phyloP scores from a whole-genome alignment of 2,329 filamentous ascomycete genomes.

The Rutstroemia sydowiana region DNA sequence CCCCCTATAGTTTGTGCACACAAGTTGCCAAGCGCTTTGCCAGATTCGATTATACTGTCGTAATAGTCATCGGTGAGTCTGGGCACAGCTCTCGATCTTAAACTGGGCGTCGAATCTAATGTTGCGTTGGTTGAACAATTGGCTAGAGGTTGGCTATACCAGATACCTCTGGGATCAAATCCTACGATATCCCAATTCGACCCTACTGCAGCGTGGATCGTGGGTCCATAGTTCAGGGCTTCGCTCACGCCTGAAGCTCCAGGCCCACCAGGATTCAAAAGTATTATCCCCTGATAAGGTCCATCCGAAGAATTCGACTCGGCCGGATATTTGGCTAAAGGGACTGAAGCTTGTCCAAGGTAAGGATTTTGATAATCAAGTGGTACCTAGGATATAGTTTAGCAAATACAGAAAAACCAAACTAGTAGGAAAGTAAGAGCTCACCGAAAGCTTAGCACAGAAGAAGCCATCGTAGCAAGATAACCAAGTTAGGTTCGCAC shows the following conservation, averaged over 20 bases:
- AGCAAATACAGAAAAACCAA: not conserved
- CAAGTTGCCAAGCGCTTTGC: slow-evolving; percentile 34
- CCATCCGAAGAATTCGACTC: not conserved
- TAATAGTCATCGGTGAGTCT: no score
- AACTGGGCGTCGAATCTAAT: not conserved
- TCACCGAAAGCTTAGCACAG: not conserved
- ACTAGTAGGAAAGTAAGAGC: not conserved
- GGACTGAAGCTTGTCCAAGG: not conserved
- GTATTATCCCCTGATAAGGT: not conserved
- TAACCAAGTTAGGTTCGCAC: not conserved
- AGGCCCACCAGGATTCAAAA: not conserved
- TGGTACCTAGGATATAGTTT: not conserved
- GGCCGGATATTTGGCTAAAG: not conserved
- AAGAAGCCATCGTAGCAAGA: not conserved
- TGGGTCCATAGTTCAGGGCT: not conserved
- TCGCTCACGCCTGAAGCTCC: not conserved
- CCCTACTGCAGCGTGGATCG: not conserved
- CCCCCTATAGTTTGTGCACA: slow-evolving; percentile 37
- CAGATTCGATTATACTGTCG: not conserved
- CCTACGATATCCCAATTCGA: not conserved
- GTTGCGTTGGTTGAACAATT: not conserved
- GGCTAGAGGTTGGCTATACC: not conserved
- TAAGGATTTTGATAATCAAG: not conserved
- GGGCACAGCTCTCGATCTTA: not conserved
- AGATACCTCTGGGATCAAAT: not conserved